Base-by-base conservation (phyloP, 1,284 basidiomycete genomes). In the Ceratobasidium papillatum region DNA sequence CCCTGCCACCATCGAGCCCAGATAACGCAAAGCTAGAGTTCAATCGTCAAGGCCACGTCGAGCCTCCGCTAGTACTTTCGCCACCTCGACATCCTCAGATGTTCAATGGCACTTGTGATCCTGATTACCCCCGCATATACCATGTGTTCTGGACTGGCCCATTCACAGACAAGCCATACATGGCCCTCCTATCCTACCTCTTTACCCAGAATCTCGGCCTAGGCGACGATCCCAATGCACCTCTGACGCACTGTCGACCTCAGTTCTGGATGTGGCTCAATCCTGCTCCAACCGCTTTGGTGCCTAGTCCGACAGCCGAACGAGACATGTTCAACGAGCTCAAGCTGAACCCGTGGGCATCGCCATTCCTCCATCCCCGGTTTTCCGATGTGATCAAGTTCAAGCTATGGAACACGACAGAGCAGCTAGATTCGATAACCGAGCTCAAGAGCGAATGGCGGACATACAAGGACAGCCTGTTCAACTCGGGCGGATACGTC, bases 231-330 rank as follows among this genome's bases (percentile, higher is more conserved):
- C 80, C 80, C 22, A 82, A 83, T 75, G 73, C 79, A 0, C 74
- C 81, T 75, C 56, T 77, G 1, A 74, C 74, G 17, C 82, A 87
- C 2, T 94, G 93, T 80, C 85, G 90, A 64, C 90, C 93, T 0
- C 88, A 93, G 78, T 90, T 95, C 79, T 95, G 93, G 93, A 83
- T 95, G 71, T 95, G 94, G 94, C 94, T 95, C 80, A 95, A 94
- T 78, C 89, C 88, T 2, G 88, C 87, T n/a, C 87, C 88, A 17
- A 88, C 87, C 1, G 84, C 85, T 4, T 86, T 90, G 2, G 86
- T 93, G 0, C 92, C 91, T 2, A 93, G 94, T 79, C 88, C 89
- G 36, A 85, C 86, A 41, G 93, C 92, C 4, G 82, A 87, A 74
- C 82, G 82, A n/a, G 89, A 93, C 74, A 90, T 91, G 89, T 86